Evolutionary conservation across 768 basidiomycete species (phyloP).

Genomic region (Rubroboletus pulcherrimus): DNA sequence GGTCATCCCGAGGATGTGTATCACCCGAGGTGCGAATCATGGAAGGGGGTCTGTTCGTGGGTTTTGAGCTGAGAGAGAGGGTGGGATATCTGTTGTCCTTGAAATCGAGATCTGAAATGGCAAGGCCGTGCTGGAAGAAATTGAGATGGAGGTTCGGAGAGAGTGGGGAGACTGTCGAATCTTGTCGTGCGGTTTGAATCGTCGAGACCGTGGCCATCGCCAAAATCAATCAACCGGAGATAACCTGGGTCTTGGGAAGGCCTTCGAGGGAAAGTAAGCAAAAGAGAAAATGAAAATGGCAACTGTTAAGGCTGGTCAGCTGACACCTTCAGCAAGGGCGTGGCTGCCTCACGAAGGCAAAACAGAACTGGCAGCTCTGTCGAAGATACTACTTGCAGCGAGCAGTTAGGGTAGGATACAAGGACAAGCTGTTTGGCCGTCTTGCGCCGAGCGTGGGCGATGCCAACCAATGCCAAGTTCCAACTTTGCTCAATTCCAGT

Average conservation of each 20-base stretch:
- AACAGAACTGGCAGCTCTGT: background rate
- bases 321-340: background rate
- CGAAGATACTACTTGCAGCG: background rate
- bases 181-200: conserved; percentile 44
- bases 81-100: conserved; percentile 58
- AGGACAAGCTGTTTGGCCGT: conserved; percentile 2
- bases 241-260: conserved; percentile 15
- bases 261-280: conserved; percentile 10
- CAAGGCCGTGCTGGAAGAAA: conserved; percentile 50
- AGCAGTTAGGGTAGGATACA: background rate
- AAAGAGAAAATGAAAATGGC: conserved; percentile 5
- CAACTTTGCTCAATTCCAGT: conserved; percentile 19
- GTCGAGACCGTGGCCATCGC: conserved; percentile 47
- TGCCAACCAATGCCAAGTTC: conserved; percentile 7
- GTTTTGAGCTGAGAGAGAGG: conserved; percentile 25
- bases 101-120: conserved; percentile 58
- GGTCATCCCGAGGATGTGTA: conserved; percentile 24
- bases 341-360: background rate
- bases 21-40: conserved; percentile 31
- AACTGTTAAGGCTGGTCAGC: conserved; percentile 4
- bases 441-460: conserved; percentile 12
- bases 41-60: conserved; percentile 23
- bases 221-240: conserved; percentile 22
- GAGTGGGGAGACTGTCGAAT: conserved; percentile 31
- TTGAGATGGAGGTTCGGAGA: conserved; percentile 35